Percentiles rank a stretch among this genome's conserved stretches.
Evolutionary conservation across 805 yeast genomes (phyloP).

Genomic region (Barnettozyma siamensis): DNA sequence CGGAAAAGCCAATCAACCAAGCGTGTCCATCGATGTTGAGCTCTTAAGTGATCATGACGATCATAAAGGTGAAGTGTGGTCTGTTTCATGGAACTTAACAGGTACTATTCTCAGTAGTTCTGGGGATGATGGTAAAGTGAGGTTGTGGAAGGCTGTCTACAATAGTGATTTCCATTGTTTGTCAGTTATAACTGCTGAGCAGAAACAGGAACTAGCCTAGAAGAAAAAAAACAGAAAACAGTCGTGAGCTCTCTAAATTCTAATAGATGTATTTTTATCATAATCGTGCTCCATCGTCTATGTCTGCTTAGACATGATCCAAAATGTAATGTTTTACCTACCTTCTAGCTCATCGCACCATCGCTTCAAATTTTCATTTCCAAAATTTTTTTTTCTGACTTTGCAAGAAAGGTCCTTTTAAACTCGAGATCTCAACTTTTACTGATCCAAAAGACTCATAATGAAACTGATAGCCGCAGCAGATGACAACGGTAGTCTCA

Average conservation of each 20-base stretch:
- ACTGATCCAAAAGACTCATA: background rate
- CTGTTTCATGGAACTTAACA: constrained; percentile 90
- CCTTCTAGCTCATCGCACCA: background rate
- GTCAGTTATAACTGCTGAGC: constrained; percentile 71
- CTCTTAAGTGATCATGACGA: constrained; percentile 63
- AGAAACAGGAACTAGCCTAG: constrained; percentile 11
- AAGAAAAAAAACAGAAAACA: too few species aligned
- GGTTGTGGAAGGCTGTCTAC: constrained; percentile 88
- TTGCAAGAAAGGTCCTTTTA: background rate
- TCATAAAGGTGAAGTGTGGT: constrained; percentile 90
- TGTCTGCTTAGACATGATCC: too few species aligned
- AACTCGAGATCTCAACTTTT: too few species aligned
- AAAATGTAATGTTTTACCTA: too few species aligned
- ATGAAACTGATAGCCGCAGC: constrained; percentile 64
- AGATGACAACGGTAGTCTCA: constrained; percentile 37
- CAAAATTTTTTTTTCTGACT: background rate
- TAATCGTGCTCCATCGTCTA: too few species aligned
- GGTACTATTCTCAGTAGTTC: constrained; percentile 91
- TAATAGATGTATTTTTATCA: too few species aligned
- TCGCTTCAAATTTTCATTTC: background rate
- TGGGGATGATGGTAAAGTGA: constrained; percentile 90
- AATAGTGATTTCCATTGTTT: constrained; percentile 85
- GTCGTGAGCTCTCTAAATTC: too few species aligned
- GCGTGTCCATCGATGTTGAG: constrained; percentile 40
- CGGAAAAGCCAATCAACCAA: constrained; percentile 22